These are phyloP conservation scores for Gastrolobium villosum DNA, from an alignment of 306 rosid genomes.

Conservation along the genomic window DNA sequence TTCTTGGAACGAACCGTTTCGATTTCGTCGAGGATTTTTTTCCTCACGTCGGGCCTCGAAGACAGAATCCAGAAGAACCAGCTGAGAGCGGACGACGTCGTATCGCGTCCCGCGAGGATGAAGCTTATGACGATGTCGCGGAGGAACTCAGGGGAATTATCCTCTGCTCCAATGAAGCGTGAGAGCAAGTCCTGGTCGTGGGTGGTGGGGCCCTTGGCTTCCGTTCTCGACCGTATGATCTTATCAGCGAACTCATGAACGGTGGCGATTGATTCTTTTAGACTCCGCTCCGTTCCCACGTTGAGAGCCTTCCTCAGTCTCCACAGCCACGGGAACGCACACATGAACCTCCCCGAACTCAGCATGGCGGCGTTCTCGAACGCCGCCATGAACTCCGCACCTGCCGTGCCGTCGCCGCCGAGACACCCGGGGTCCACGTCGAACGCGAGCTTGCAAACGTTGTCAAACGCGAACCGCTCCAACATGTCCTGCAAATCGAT, in stretches of 20 bases:
- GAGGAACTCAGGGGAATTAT: slow-evolving; percentile 59
- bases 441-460: slow-evolving; percentile 73
- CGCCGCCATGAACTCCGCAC: slow-evolving; percentile 66
- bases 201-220: not conserved
- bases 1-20: slow-evolving; percentile 38
- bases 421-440: slow-evolving; percentile 70
- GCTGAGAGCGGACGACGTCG: slow-evolving; percentile 73
- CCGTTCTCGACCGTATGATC: slow-evolving; percentile 63
- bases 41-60: slow-evolving; percentile 46
- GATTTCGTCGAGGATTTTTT: slow-evolving; percentile 53
- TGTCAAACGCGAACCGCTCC: slow-evolving; percentile 82
- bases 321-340: slow-evolving; percentile 21
- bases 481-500: slow-evolving; percentile 70
- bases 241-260: slow-evolving; percentile 65
- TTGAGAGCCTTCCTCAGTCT: slow-evolving; percentile 54
- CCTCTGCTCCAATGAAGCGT: slow-evolving; percentile 60
- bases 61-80: slow-evolving; percentile 86
- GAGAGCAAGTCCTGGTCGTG: slow-evolving; percentile 60
- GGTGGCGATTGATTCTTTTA: slow-evolving; percentile 55
- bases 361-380: slow-evolving; percentile 67
- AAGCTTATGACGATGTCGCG: slow-evolving; percentile 73
- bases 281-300: slow-evolving; percentile 58
- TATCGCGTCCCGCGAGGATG: slow-evolving; percentile 79
- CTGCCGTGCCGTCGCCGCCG: slow-evolving; percentile 51
- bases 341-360: slow-evolving; percentile 60